Percentiles rank a stretch among this genome's conserved stretches.
Conservation (phyloP, 441 rosid species). For the Raphanus hybrid region DNA sequence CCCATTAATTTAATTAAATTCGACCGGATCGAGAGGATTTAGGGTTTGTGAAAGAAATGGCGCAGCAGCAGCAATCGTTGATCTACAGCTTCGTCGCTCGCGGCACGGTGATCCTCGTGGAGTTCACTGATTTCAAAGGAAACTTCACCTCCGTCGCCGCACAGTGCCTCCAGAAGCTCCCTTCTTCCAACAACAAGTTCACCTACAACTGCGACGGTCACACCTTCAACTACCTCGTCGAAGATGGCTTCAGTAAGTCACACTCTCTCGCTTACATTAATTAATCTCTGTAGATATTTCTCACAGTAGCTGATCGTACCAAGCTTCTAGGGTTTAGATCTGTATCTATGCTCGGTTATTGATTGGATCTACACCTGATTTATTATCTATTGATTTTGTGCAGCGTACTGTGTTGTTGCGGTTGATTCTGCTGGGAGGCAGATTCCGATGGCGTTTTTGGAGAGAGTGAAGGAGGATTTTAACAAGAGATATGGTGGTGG, state of each 20-base stretch:
- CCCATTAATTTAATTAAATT: no score
- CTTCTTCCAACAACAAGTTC: constrained; percentile 6
- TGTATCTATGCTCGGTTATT: no score
- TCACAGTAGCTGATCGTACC: no score
- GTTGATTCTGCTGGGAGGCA: constrained; percentile 75
- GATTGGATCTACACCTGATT: no score
- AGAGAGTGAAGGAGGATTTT: constrained; percentile 72
- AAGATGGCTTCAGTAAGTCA: constrained; percentile 1
- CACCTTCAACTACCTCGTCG: not conserved
- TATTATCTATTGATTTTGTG: constrained; percentile 14
- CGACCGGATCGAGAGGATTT: not conserved
- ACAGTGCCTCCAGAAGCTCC: constrained; percentile 1
- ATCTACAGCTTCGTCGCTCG: constrained; percentile 9
- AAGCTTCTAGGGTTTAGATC: no score
- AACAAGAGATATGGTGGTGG: constrained; percentile 77
- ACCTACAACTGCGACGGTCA: constrained; percentile 4
- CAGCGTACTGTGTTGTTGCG: constrained; percentile 80
- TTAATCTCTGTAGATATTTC: no score
- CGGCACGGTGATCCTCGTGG: not conserved
- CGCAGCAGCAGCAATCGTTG: not conserved
- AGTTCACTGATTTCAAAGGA: constrained; percentile 2
- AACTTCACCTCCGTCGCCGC: constrained; percentile 1
- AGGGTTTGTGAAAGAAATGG: not conserved
- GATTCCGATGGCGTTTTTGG: constrained; percentile 71
- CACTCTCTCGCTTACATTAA: not conserved